A percentile compares a stretch with the other conserved stretches of the same genome.
phyloP scores from a whole-genome alignment of 2,329 filamentous ascomycete genomes.

The Colletotrichum chlorophyti region DNA sequence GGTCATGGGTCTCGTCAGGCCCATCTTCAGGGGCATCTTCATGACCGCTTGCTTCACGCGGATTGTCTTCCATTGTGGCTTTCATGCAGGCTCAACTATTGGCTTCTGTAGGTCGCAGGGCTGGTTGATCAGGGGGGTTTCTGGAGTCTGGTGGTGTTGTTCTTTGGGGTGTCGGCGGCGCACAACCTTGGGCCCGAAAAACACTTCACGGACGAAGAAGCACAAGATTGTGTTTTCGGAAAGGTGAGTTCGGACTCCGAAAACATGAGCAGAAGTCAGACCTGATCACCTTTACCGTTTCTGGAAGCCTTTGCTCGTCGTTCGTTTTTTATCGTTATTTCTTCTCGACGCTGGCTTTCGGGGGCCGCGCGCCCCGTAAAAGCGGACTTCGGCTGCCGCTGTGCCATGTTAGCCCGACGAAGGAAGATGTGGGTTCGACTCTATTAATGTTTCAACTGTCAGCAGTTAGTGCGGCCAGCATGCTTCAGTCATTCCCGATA shows the following conservation, averaged over 20 bases:
- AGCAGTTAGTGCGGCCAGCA: too few relatives aligned
- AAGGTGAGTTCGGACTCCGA: constrained; percentile 22
- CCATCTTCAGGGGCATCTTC: constrained; percentile 19
- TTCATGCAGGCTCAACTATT: too few relatives aligned
- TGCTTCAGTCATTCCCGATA: too few relatives aligned
- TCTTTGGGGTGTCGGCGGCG: neutral
- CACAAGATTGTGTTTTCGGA: constrained; percentile 7
- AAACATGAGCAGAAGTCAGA: constrained; percentile 10
- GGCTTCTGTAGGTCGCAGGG: neutral
- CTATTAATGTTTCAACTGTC: too few relatives aligned
- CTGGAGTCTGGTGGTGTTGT: neutral
- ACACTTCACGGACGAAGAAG: too few relatives aligned
- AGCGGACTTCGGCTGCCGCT: neutral
- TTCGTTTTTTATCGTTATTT: constrained; percentile 23
- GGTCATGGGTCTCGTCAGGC: too few relatives aligned
- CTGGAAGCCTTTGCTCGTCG: constrained; percentile 4
- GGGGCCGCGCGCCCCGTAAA: constrained; percentile 14
- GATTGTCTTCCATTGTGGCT: constrained; percentile 23
- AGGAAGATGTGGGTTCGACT: constrained; percentile 1
- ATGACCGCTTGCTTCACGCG: constrained; percentile 12
- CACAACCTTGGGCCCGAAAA: neutral
- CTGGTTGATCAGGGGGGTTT: neutral
- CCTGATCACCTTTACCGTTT: neutral
- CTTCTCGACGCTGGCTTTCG: neutral
- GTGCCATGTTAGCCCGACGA: neutral